Percentiles rank a stretch among this genome's conserved stretches.
Conservation (phyloP, 1,284 basidiomycete species). For the Ceratobasidium sp. region DNA sequence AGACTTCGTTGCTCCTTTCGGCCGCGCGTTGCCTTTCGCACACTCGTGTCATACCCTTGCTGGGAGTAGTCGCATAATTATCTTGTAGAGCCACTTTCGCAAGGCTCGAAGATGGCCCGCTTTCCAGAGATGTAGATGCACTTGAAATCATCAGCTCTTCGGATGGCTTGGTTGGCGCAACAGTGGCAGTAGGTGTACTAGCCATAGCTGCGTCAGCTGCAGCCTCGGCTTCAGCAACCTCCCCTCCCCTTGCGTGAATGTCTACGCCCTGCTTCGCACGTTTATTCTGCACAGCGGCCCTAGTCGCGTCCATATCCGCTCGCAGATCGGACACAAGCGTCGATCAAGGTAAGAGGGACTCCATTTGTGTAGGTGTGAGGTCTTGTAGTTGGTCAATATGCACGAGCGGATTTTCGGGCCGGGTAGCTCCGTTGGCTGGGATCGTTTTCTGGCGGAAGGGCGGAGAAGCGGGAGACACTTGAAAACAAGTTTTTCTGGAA, state of each 20-base stretch:
- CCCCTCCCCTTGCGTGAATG: constrained; percentile 21
- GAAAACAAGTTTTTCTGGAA: no score
- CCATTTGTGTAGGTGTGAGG: constrained; percentile 18
- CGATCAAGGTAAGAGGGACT: constrained; percentile 28
- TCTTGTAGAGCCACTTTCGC: not conserved
- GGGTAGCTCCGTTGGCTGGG: not conserved
- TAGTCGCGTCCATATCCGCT: constrained; percentile 1
- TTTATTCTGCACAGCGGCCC: constrained; percentile 5
- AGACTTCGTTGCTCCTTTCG: constrained; percentile 18
- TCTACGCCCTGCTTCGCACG: constrained; percentile 22
- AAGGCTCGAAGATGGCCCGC: not conserved
- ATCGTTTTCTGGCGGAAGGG: not conserved
- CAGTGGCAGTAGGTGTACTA: not conserved
- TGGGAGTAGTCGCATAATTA: not conserved
- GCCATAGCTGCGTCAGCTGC: not conserved
- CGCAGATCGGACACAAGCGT: not conserved
- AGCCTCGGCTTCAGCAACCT: constrained; percentile 14
- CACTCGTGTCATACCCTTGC: constrained; percentile 21
- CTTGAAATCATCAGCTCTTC: no score
- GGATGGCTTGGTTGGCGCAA: not conserved
- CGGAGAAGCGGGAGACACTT: not conserved
- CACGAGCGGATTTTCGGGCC: not conserved
- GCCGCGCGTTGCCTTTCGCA: constrained; percentile 3
- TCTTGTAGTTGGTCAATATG: constrained; percentile 1
- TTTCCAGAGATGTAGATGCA: not conserved